Base-by-base conservation (phyloP, 257 asterid species). In the Nicotiana knightiana region DNA sequence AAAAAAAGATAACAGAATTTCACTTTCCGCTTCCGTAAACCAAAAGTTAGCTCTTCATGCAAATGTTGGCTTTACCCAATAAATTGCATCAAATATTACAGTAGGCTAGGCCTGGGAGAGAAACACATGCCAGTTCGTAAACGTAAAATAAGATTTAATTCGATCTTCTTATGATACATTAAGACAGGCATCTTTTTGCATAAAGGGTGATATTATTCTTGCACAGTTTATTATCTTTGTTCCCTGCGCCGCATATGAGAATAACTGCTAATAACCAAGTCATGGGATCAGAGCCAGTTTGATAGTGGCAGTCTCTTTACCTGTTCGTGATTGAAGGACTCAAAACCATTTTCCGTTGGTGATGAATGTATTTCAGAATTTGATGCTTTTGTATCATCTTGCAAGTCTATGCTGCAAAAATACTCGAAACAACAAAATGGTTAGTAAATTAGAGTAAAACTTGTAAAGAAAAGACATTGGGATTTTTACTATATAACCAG, bases 391-490 rank as follows among this genome's bases (percentile, higher is more conserved):
- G 81, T 80, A 53, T 81, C 86, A 26, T 92, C 94, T 71, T 88
- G 88, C 18, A 89, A 81, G 86, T 84, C 90, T 85, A 94, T 81
- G 85, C 98, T 89, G 97, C 82, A 83, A 87, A 83, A 53, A 28
- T 43, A 67, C 82, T 80, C 82, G 82, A 2, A 75, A 57, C 59
- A 51, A 53, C 77, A 62, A 62, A 54, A 73, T 18, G 71, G 79
- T 71, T 71, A 43, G 6, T 39, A 68, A 70, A 43, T 67, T 32
- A 66, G 26, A 66, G 75, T 3, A 43, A 2, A 32, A 33, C 48
- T 7, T 35, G 9, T 17, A 35, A 67, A 35, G 54, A 18, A 28
- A 67, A 9, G 16, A 35, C 54, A 8, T 8, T 39, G 48, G 48
- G 58, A 53, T 13, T 53, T 11, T 53, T 55, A 55, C 9, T 16